phyloP scores from a whole-genome alignment of 78 protist genomes.

The Dictyostelium brefeldianum region DNA sequence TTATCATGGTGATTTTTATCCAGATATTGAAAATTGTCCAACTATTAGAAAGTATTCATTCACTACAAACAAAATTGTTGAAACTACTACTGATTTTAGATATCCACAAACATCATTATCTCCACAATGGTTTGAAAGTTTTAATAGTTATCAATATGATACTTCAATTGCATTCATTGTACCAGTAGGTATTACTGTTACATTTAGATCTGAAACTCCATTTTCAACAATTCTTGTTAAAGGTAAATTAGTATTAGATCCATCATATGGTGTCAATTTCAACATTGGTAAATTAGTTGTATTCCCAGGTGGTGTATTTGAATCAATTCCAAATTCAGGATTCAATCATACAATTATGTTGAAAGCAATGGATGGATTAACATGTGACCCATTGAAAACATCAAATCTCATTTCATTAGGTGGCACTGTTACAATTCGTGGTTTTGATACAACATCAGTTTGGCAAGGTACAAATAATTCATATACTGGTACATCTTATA shows the following conservation, averaged over 20 bases:
- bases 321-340: not conserved
- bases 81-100: too few species aligned
- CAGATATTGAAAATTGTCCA: not conserved
- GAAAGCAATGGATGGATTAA: not conserved
- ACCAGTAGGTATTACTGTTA: too few species aligned
- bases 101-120: too few species aligned
- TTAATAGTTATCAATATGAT: too few species aligned
- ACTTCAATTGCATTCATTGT: too few species aligned
- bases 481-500: not conserved
- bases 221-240: not conserved
- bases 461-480: not conserved
- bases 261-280: not conserved
- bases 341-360: not conserved
- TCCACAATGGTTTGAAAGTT: too few species aligned
- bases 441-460: not conserved
- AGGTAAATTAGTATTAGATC: not conserved
- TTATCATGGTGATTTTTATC: constrained; percentile 9
- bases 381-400: not conserved
- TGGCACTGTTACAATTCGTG: not conserved
- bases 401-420: not conserved
- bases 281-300: not conserved
- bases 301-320: not conserved
- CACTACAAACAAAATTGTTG: not conserved
- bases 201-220: too few species aligned
- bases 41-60: not conserved